phyloP scores from a whole-genome alignment of 2,329 filamentous ascomycete species.

The Penicillium sp. region DNA sequence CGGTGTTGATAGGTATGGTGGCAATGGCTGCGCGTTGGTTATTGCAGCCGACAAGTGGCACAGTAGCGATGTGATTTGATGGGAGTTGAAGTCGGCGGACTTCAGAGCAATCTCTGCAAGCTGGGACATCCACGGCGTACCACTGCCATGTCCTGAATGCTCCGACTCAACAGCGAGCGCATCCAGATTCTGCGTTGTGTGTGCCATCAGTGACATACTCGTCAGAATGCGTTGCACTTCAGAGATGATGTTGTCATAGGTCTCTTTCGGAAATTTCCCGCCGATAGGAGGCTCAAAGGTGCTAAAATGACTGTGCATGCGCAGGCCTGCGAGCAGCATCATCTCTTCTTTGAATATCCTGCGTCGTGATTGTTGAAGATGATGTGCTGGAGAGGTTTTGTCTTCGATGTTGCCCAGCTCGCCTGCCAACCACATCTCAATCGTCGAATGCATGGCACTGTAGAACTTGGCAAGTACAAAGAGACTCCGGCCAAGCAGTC shows the following conservation, averaged over 20 bases:
- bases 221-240: constrained; percentile 55
- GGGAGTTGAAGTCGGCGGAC: constrained; percentile 60
- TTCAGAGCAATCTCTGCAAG: constrained; percentile 57
- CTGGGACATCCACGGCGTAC: constrained; percentile 59
- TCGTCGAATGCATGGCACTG: constrained; percentile 68
- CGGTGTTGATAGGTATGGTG: constrained; percentile 66
- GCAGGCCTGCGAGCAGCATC: constrained; percentile 61
- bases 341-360: constrained; percentile 68
- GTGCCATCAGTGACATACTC: constrained; percentile 66
- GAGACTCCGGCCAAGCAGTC: constrained; percentile 65
- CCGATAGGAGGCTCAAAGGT: constrained; percentile 71
- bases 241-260: constrained; percentile 64
- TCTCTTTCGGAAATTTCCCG: constrained; percentile 66
- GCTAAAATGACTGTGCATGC: constrained; percentile 64
- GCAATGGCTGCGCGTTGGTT: constrained; percentile 64
- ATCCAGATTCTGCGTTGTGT: constrained; percentile 58
- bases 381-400: constrained; percentile 25
- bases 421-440: constrained; percentile 61
- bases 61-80: constrained; percentile 54
- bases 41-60: constrained; percentile 68
- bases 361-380: constrained; percentile 55
- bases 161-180: constrained; percentile 12
- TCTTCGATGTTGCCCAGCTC: constrained; percentile 46
- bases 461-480: constrained; percentile 75
- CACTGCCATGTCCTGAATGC: constrained; percentile 17